Conservation (phyloP, 345 rosid genomes). For the Aquilaria yunnanensis region DNA sequence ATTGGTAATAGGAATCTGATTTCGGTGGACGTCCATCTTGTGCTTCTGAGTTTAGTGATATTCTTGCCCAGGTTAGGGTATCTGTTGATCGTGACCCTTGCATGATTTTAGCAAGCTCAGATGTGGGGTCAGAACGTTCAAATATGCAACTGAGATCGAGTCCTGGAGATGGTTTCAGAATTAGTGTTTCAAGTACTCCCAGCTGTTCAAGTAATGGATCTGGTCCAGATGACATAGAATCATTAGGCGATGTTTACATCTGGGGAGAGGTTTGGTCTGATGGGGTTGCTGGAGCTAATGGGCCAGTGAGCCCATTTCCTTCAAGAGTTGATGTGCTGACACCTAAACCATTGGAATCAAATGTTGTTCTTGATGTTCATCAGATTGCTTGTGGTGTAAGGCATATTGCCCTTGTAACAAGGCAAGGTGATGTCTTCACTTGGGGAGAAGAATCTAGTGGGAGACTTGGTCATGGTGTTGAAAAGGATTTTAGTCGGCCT, state of each 20-base stretch:
- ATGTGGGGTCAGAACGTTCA: slow-evolving; percentile 77
- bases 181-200: slow-evolving; percentile 94
- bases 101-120: slow-evolving; percentile 44
- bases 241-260: slow-evolving; percentile 85
- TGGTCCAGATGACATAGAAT: slow-evolving; percentile 98
- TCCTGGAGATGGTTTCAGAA: slow-evolving; percentile 79
- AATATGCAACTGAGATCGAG: slow-evolving; percentile 87
- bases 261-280: slow-evolving; percentile 98
- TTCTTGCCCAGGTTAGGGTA: slow-evolving; percentile 41
- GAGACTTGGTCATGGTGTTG: slow-evolving; percentile 86
- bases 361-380: slow-evolving; percentile 94
- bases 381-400: slow-evolving; percentile 85
- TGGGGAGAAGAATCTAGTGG: slow-evolving; percentile 99
- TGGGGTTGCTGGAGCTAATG: slow-evolving; percentile 39
- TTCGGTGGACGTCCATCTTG: slow-evolving; percentile 37
- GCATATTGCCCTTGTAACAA: slow-evolving; percentile 83
- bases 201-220: slow-evolving; percentile 93
- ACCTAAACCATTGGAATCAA: slow-evolving; percentile 84
- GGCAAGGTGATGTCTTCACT: slow-evolving; percentile 94
- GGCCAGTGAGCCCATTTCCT: slow-evolving; percentile 25
- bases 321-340: slow-evolving; percentile 48
- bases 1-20: slow-evolving; percentile 59
- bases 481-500: slow-evolving; percentile 61
- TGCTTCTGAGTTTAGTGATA: slow-evolving; percentile 42
- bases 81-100: slow-evolving; percentile 62